phyloP scores from a whole-genome alignment of 495 filamentous ascomycete genomes.

The Trichocladium antarcticum region DNA sequence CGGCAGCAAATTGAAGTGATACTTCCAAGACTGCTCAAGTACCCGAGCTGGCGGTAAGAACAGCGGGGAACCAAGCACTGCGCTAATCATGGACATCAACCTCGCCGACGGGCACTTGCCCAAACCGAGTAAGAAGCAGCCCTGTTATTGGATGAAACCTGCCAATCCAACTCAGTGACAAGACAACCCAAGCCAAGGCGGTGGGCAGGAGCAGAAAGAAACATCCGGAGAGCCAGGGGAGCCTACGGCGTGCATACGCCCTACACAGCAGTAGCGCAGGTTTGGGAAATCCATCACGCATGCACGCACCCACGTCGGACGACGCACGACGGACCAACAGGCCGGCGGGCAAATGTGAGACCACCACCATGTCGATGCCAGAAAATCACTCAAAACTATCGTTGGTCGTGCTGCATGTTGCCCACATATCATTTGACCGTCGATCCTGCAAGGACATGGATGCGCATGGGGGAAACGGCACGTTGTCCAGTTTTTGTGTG shows the following conservation, averaged over 20 bases:
- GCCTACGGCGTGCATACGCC: no score
- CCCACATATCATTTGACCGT: not conserved
- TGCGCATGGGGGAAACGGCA: not conserved
- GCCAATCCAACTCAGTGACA: not conserved
- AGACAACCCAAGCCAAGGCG: not conserved
- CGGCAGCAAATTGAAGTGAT: no score
- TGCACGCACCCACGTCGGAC: not conserved
- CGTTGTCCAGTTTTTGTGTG: not conserved
- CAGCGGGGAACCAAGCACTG: not conserved
- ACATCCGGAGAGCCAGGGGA: no score
- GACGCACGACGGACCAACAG: not conserved
- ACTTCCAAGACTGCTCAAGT: no score
- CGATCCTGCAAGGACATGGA: conserved; percentile 2
- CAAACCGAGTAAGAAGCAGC: conserved; percentile 1
- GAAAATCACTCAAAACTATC: conserved; percentile 7
- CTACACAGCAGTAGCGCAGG: not conserved
- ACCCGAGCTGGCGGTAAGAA: not conserved
- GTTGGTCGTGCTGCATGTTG: not conserved
- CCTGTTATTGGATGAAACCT: not conserved
- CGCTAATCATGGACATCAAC: no score
- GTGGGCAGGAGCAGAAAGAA: no score
- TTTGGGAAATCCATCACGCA: conserved; percentile 2
- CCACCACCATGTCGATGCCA: not conserved
- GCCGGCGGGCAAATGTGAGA: not conserved
- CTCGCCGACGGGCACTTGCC: not conserved